Base-by-base conservation (phyloP, 2,329 filamentous ascomycete genomes). In the Ophiostoma sp. region DNA sequence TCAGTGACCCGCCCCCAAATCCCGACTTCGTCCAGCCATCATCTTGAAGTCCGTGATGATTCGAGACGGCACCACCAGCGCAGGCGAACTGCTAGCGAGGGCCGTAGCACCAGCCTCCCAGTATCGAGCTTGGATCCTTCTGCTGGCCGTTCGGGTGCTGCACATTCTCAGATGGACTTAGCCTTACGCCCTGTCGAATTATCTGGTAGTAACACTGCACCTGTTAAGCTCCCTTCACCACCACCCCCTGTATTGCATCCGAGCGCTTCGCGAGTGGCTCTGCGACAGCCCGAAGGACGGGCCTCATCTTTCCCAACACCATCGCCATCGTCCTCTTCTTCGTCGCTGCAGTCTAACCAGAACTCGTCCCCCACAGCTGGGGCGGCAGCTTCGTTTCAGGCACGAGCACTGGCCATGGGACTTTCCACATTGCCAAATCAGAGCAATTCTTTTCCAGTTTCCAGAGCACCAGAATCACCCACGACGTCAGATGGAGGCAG, bases 81-180 rank as follows among this genome's bases (percentile, higher is more conserved):
- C 70, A 79, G 84, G 68, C 80, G 85, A 62, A 85, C 85, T 0
- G 81, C 83, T 0, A 89, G 86, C 73, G 82, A 81, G 8, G 80
- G 82, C n/a, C 83, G 87, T 67, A 86, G 85, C 73, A 80, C 83
- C 7, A 88, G 85, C 6, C 78, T 83, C 2, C 83, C 85, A 2
- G 74, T 80, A 23, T 79, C 79, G 68, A 39, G 8, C 11, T 15
- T 39, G 33, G 20, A 35, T 65, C 77, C 80, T 11, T 23, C 67
- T 17, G 11, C n/a, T 54, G 48, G 6, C 13, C 65, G 41, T 17
- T 54, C 2, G 6, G 39, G n/a, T 81, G 57, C 76, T 15, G 82
- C 85, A 31, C 84, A 86, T 31, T 92, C 90, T 23, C 86, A 89
- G 66, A 90, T 87, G 1, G 90, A 93, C 75, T 79, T 93, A 10